A percentile compares a stretch with the other conserved stretches of the same genome.
Conservation (phyloP, 2,329 filamentous ascomycete genomes). For the Zelopaecilomyces penicillatus region DNA sequence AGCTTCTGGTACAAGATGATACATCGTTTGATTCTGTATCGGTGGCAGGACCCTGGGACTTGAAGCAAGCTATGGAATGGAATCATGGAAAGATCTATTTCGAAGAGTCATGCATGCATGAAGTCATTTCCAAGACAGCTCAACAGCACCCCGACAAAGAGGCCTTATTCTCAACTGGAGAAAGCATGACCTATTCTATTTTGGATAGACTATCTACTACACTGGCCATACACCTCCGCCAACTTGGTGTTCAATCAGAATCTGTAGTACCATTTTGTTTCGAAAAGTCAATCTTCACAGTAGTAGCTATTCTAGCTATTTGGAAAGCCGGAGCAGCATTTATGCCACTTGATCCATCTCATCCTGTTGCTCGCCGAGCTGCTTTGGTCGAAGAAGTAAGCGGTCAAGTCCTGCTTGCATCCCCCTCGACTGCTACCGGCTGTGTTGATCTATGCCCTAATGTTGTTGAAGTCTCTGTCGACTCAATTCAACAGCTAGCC, state of each 20-base stretch:
- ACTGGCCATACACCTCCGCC: neutral
- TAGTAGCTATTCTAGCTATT: slow-evolving; percentile 15
- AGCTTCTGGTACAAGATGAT: neutral
- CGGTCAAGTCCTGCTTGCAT: slow-evolving; percentile 2
- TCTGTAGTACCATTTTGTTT: slow-evolving; percentile 7
- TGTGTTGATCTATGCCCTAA: neutral
- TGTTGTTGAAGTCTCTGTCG: slow-evolving; percentile 1
- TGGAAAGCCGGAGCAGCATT: slow-evolving; percentile 18
- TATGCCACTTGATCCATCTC: slow-evolving; percentile 16
- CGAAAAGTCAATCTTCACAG: slow-evolving; percentile 11
- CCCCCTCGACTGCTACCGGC: slow-evolving; percentile 5
- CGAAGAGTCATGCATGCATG: neutral
- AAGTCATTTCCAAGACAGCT: neutral
- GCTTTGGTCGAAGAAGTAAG: slow-evolving; percentile 3
- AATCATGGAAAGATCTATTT: neutral
- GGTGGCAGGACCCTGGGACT: neutral
- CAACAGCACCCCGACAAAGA: neutral
- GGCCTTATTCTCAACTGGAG: slow-evolving; percentile 1
- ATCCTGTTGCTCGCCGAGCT: slow-evolving; percentile 1
- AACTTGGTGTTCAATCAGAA: slow-evolving; percentile 15
- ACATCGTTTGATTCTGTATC: neutral
- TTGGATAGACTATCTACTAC: neutral
- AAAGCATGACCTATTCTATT: neutral
- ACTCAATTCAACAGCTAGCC: neutral
- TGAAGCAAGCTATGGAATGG: neutral